Percentiles rank a stretch among this genome's conserved stretches.
Conservation (phyloP, 805 yeast genomes). For the Hanseniaspora thailandica region DNA sequence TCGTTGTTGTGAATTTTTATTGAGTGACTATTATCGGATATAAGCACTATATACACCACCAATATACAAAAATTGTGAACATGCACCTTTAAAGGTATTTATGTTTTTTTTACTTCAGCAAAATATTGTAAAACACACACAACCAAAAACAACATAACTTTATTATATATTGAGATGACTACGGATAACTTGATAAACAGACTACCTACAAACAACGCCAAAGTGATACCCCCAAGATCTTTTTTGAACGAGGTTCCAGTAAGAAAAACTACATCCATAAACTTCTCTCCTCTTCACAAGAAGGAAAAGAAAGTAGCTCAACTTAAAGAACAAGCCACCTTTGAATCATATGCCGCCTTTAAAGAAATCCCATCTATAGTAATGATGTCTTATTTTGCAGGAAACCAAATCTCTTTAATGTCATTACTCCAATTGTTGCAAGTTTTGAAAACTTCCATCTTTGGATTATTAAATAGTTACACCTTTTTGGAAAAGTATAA, state of each 20-base stretch:
- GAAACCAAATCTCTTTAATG: slow-evolving; percentile 11
- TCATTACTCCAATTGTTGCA: slow-evolving; percentile 6
- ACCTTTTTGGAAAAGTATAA: slow-evolving; percentile 3
- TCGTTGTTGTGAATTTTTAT: slow-evolving; percentile 1
- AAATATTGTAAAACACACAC: neutral
- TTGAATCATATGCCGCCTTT: slow-evolving; percentile 12
- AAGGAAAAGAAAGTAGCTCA: slow-evolving; percentile 7
- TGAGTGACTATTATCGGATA: neutral
- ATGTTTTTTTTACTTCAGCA: neutral
- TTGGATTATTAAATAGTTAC: slow-evolving; percentile 3
- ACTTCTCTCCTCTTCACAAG: neutral
- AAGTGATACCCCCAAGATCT: slow-evolving; percentile 4
- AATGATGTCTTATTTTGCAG: slow-evolving; percentile 14
- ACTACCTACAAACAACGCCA: slow-evolving; percentile 1
- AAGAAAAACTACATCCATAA: slow-evolving; percentile 3
- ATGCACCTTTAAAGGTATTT: neutral
- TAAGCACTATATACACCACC: neutral
- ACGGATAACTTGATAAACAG: neutral
- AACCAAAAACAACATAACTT: neutral
- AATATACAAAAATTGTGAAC: neutral
- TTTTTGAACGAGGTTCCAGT: slow-evolving; percentile 2
- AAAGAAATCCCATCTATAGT: slow-evolving; percentile 14
- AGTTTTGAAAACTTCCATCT: slow-evolving; percentile 7
- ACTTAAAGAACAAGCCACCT: slow-evolving; percentile 10
- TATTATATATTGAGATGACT: neutral